Evolutionary conservation across 2,329 filamentous ascomycete genomes (phyloP), one percentile per base, ranked within the genome.

Genomic region (Cladosporium oxysporum): DNA sequence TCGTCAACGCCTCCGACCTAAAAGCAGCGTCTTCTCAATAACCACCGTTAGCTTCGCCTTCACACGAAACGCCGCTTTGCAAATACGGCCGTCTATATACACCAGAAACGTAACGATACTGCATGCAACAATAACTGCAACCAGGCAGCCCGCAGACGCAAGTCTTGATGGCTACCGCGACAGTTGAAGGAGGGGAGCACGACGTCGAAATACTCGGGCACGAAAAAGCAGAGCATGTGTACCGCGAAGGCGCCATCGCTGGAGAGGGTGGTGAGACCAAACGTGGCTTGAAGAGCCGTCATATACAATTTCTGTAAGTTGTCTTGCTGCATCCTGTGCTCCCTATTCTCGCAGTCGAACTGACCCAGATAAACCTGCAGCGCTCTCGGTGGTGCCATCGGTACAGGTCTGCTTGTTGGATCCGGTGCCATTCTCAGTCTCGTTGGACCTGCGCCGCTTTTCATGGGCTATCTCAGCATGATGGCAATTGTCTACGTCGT

Each of bases 391-490:
- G 72, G 72, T n/a, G 68, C 71, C 37, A 74, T 74, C 59, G 72
- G 71, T 7, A 74, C 72, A 12, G 71, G 73, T 11, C 69, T 74
- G n/a, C 72, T 74, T 61, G 61, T 74, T 16, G 71, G 71, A 12
- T 67, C 66, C 10, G 71, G 71, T 21, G 66, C 66, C 35, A 68
- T 71, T 11, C 69, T 73, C 12, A 65, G 64, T 6, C 68, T 65
- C 28, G 69, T 66, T 26, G 71, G 71, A 23, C 72, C 72, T 50
- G 62, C 67, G 16, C 67, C 70, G 6, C 68, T 70, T 1, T 37
- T 74, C 5, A 66, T 82, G 10, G 78, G 75, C 74, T 88, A 88
- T 14, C 91, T 91, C 78, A 82, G 85, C 37, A 78, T 90, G 68
- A 85, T 91, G 69, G 89, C 90, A 68, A 79, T 88, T n/a, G 76